Conservation (phyloP, 306 rosid species). For the Urtica urens region DNA sequence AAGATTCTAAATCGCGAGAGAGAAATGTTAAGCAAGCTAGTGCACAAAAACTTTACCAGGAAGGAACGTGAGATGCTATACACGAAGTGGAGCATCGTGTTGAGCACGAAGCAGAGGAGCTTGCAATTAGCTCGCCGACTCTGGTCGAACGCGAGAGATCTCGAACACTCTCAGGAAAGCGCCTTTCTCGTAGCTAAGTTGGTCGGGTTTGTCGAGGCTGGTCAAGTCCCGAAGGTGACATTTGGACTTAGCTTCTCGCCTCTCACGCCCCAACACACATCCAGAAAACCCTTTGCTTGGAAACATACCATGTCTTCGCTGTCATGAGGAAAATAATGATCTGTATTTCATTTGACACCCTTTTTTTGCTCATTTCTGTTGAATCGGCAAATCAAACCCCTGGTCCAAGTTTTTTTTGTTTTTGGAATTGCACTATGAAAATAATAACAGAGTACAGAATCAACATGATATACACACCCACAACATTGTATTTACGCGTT, state of each 20-base stretch:
- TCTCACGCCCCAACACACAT: conserved; percentile 28
- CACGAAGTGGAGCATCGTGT: conserved; percentile 52
- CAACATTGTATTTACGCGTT: conserved; percentile 3
- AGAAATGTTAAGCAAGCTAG: conserved; percentile 62
- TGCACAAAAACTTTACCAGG: conserved; percentile 42
- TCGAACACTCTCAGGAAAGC: conserved; percentile 48
- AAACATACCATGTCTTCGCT: conserved; percentile 29
- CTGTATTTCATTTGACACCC: neutral
- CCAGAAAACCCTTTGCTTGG: conserved; percentile 30
- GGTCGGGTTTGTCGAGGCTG: conserved; percentile 42
- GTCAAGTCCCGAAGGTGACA: conserved; percentile 36
- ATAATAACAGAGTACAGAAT: neutral
- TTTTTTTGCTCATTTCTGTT: neutral
- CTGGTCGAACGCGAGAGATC: conserved; percentile 52
- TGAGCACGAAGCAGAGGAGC: conserved; percentile 58
- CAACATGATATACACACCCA: conserved; percentile 11
- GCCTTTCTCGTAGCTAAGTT: conserved; percentile 68
- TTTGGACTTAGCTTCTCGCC: conserved; percentile 51
- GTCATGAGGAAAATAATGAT: neutral
- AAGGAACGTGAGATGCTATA: conserved; percentile 57
- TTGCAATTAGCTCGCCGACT: conserved; percentile 43
- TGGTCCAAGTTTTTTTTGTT: neutral
- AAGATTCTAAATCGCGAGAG: conserved; percentile 58
- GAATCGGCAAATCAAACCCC: neutral
- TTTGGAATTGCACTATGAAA: neutral